Base-by-base conservation (phyloP, 208 protist species). In the Strigomonas culicis region DNA sequence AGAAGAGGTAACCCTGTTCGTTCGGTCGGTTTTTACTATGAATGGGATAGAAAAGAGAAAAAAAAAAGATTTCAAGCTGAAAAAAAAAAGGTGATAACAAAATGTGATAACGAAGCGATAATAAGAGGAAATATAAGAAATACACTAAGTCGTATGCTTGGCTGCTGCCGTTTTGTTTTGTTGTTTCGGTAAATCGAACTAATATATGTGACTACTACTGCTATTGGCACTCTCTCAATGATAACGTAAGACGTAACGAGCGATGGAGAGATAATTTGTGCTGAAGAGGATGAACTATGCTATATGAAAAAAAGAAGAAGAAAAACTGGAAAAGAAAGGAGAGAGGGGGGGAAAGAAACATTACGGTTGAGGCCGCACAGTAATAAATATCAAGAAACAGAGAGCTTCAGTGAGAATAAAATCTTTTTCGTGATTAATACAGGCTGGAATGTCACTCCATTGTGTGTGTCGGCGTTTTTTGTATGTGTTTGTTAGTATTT, bases 81-180 rank as follows among this genome's bases (percentile, higher is more conserved):
- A 21, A 64, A 67, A 69, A 31, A 59, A n/a, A 63, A 50, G 53
- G 53, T 6, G 39, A 62, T 21, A 51, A n/a, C 7, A 8, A 8
- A 62, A 15, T 6, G 21, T 6, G 46, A 8, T 22, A 25, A 51
- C 4, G 46, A 51, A 51, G 21, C 46, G 21, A 19, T 27, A n/a
- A 6, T 27, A 19, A 25, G 19, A 51, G 19, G 46, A 51, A 8
- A 25, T 6, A 6, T 51, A 22, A 51, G 6, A 51, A 4, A 8
- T 24, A 6, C 8, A n/a, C 19, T 19, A 51, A 51, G 4, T 41
- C 36, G 13, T 41, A 13, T 41, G 36, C 36, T 6, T 41, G 36
- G 6, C 8, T 41, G 36, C 6, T 17, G 36, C 13, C 36, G 6
- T 6, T 6, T 6, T 6, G 6, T 6, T 41, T 41, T 41, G 36